phyloP scores from a whole-genome alignment of 2,329 filamentous ascomycete genomes.

The Amesomyces nigricolor region DNA sequence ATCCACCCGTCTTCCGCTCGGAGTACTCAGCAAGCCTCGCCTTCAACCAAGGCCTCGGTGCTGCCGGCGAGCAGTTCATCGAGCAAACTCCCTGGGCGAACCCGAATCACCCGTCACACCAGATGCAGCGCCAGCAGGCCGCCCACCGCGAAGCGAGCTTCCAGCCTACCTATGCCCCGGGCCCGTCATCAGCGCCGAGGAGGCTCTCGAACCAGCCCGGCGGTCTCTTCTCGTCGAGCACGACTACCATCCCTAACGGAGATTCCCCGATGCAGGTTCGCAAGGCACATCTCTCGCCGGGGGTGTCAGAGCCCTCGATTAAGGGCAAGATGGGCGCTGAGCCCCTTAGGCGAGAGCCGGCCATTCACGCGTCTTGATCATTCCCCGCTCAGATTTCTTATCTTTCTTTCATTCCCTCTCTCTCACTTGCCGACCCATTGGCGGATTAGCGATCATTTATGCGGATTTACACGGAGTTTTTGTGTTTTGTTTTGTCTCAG shows the following conservation, averaged over 20 bases:
- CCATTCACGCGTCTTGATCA: slow-evolving; percentile 28
- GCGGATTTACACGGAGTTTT: slow-evolving; percentile 13
- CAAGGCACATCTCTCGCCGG: slow-evolving; percentile 17
- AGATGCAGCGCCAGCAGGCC: slow-evolving; percentile 40
- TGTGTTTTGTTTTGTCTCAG: too few relatives aligned
- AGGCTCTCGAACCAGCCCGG: slow-evolving; percentile 37
- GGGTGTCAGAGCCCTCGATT: slow-evolving; percentile 15
- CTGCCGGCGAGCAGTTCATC: slow-evolving; percentile 79
- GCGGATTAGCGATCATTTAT: slow-evolving; percentile 3
- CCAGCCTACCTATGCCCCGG: slow-evolving; percentile 30
- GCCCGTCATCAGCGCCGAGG: slow-evolving; percentile 31
- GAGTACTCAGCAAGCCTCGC: slow-evolving; percentile 32
- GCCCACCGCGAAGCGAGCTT: slow-evolving; percentile 31
- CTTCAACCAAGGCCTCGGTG: slow-evolving; percentile 47
- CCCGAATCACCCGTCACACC: slow-evolving; percentile 70
- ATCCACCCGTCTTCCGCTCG: slow-evolving; percentile 14
- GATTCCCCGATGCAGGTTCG: slow-evolving; percentile 21
- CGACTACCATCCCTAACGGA: slow-evolving; percentile 26
- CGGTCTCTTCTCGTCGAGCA: slow-evolving; percentile 31
- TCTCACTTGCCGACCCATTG: neutral
- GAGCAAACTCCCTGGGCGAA: slow-evolving; percentile 92
- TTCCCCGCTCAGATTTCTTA: slow-evolving; percentile 4
- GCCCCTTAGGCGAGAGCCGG: slow-evolving; percentile 29
- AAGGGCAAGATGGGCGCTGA: slow-evolving; percentile 29
- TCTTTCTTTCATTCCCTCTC: slow-evolving; percentile 16